Evolutionary conservation across 129 eudicot genomes (phyloP), one percentile per base, ranked within the genome.

Genomic region (Dittrichia graveolens): DNA sequence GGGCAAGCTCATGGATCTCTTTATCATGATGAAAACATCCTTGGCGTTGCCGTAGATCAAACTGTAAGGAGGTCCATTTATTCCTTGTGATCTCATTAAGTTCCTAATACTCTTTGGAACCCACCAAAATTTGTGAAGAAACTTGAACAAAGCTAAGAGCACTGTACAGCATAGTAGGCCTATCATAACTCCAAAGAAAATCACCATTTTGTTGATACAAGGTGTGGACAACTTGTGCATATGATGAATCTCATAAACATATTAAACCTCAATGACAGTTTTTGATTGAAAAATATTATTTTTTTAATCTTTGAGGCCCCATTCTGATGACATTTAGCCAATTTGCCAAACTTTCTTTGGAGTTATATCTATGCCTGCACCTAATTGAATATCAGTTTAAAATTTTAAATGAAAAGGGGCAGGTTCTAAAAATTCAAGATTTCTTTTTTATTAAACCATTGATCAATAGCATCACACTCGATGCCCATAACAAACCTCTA

Each of bases 121-220:
- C 81, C 75, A 77, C 67, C 81, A 77, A 47, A 58, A 70, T 69
- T 48, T 69, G 69, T 69, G 45, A 46, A 77, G 44, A 42, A 77
- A 77, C 44, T 77, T 77, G 64, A 40, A 57, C 4, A 77, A 45
- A 59, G 35, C 43, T 47, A 77, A 47, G 38, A 60, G 54, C 39
- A 60, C 14, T 40, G 10, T 3, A 52, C 44, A 74, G 52, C 79
- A 62, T 11, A 64, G 16, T 39, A 75, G 44, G 65, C 4, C 7
- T 52, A 41, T 39, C 8, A 53, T 50, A 63, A 50, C 8, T 63
- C 37, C 55, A 34, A 52, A 14, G 39, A 16, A 11, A 52, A 37
- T 40, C n/a, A 8, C 43, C 64, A 63, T 64, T 61, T 16, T 18
- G 55, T 34, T 62, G 10, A 34, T 37, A 8, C 50, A 48, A 47